phyloP scores from a whole-genome alignment of 1,284 basidiomycete species.

The Xerocomus nothofagi region DNA sequence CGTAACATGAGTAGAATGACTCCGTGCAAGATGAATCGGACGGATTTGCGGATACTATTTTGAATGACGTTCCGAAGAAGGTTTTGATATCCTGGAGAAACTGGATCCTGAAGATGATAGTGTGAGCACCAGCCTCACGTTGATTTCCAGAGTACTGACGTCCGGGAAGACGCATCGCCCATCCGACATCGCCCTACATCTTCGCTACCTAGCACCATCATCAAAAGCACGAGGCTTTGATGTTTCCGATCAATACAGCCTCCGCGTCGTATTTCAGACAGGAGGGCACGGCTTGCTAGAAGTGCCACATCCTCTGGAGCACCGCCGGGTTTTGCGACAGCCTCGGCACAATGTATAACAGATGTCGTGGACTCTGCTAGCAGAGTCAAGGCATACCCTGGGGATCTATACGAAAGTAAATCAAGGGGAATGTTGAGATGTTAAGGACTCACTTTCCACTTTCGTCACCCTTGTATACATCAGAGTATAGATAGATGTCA shows the following conservation, averaged over 20 bases:
- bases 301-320: slow-evolving; percentile 94
- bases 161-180: slow-evolving; percentile 77
- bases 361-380: slow-evolving; percentile 92
- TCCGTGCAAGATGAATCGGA: slow-evolving; percentile 50
- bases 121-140: slow-evolving; percentile 10
- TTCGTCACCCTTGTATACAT: slow-evolving; percentile 97
- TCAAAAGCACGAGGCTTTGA: slow-evolving; percentile 83
- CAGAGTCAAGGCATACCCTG: slow-evolving; percentile 91
- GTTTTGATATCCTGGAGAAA: slow-evolving; percentile 83
- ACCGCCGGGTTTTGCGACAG: slow-evolving; percentile 72
- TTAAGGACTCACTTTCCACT: slow-evolving; percentile 78
- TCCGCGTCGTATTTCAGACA: slow-evolving; percentile 77
- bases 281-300: slow-evolving; percentile 72
- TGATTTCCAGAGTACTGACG: slow-evolving; percentile 53
- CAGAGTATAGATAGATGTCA: slow-evolving; percentile 97
- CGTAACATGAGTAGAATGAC: slow-evolving; percentile 76
- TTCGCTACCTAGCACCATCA: slow-evolving; percentile 95
- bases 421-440: not conserved
- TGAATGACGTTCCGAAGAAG: slow-evolving; percentile 78
- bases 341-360: slow-evolving; percentile 86
- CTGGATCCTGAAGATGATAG: slow-evolving; percentile 64
- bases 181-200: slow-evolving; percentile 91
- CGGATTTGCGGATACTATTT: slow-evolving; percentile 51
- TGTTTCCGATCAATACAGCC: slow-evolving; percentile 93
- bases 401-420: slow-evolving; percentile 60